Conservation (phyloP, 116 monocot species). For the Trichopus zeylanicus region DNA sequence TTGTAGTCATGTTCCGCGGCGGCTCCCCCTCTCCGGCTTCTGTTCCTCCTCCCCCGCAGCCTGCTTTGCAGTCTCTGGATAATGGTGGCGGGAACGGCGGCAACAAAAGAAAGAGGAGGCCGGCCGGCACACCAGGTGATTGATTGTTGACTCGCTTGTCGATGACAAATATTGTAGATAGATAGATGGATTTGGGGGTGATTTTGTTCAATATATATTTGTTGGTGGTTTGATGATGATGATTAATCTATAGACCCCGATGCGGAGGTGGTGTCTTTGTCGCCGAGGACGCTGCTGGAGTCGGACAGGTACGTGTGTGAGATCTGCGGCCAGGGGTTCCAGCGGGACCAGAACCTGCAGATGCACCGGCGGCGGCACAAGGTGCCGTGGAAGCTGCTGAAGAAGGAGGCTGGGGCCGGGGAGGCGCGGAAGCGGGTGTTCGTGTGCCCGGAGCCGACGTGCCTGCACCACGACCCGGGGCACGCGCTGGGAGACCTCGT, state of each 20-base stretch:
- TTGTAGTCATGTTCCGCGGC: background rate
- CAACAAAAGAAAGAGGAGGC: conserved; percentile 49
- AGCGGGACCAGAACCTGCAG: conserved; percentile 88
- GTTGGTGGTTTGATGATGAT: background rate
- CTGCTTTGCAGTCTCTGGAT: background rate
- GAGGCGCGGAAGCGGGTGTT: conserved; percentile 55
- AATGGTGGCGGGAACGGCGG: conserved; percentile 7
- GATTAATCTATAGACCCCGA: conserved; percentile 45
- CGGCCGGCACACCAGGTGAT: conserved; percentile 72
- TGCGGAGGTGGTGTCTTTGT: conserved; percentile 78
- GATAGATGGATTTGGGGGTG: too few relatives aligned
- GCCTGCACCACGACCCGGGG: conserved; percentile 79
- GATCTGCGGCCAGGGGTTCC: conserved; percentile 87
- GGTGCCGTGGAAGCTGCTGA: conserved; percentile 82
- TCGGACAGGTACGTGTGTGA: conserved; percentile 91
- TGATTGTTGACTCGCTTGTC: too few relatives aligned
- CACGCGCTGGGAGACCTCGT: conserved; percentile 92
- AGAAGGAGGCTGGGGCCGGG: conserved; percentile 32
- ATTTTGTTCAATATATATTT: background rate
- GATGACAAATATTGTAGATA: too few relatives aligned
- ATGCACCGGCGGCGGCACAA: conserved; percentile 93
- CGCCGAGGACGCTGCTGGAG: conserved; percentile 66
- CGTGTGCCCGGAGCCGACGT: conserved; percentile 83
- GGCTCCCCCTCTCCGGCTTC: background rate
- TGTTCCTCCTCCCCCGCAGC: background rate